Conservation (phyloP, 768 basidiomycete species). For the Galerina marginata region DNA sequence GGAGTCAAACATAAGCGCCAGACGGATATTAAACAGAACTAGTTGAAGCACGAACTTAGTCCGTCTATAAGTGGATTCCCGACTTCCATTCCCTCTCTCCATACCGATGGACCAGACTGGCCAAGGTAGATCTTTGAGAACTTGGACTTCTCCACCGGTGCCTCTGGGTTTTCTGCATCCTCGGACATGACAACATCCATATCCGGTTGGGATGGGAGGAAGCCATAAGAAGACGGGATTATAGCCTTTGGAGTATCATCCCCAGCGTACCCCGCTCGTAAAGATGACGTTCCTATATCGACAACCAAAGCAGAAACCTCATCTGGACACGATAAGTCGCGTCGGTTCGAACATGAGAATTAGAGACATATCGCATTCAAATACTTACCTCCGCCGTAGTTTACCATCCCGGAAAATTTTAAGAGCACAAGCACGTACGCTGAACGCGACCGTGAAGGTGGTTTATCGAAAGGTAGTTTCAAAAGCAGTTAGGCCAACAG, state of each 20-base stretch:
- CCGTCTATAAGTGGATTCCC: conserved; percentile 85
- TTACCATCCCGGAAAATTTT: conserved; percentile 60
- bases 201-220: conserved; percentile 50
- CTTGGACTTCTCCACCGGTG: conserved; percentile 37
- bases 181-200: conserved; percentile 63
- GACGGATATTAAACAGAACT: neutral
- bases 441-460: neutral
- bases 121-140: conserved; percentile 78
- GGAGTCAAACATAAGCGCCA: conserved; percentile 4
- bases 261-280: conserved; percentile 96
- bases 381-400: conserved; percentile 82
- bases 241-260: conserved; percentile 95
- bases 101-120: conserved; percentile 87
- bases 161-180: conserved; percentile 40
- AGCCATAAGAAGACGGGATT: conserved; percentile 90
- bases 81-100: conserved; percentile 90
- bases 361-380: neutral
- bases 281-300: conserved; percentile 89
- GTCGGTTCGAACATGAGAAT: conserved; percentile 5
- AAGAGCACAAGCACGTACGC: neutral
- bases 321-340: conserved; percentile 51
- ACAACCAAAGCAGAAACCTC: conserved; percentile 97
- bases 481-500: conserved; percentile 13
- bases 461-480: conserved; percentile 7
- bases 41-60: conserved; percentile 60